phyloP scores from a whole-genome alignment of 805 yeast genomes.

The Suhomyces sp. region DNA sequence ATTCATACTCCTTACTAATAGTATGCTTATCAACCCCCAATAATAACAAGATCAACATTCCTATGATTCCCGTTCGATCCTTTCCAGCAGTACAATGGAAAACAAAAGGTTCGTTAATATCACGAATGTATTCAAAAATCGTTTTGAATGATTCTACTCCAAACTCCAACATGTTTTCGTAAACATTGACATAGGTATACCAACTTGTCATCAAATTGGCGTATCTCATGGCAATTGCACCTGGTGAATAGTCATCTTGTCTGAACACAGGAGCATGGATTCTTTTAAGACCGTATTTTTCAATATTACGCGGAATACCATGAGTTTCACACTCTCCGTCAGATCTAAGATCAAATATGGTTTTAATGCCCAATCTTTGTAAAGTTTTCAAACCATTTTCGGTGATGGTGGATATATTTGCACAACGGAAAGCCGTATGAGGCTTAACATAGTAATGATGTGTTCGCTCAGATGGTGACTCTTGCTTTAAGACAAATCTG shows the following conservation, averaged over 20 bases:
- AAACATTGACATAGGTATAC: constrained; percentile 62
- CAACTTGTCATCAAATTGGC: constrained; percentile 55
- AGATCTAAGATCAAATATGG: constrained; percentile 69
- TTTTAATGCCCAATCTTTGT: constrained; percentile 46
- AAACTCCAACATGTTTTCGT: constrained; percentile 52
- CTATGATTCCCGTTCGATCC: constrained; percentile 77
- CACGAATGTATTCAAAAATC: constrained; percentile 57
- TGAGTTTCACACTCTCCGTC: constrained; percentile 50
- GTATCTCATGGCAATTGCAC: constrained; percentile 56
- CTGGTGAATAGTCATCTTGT: constrained; percentile 60
- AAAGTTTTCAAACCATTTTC: constrained; percentile 45
- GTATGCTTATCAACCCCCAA: constrained; percentile 65
- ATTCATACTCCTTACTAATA: constrained; percentile 72
- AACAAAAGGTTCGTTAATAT: constrained; percentile 49
- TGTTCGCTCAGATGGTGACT: background rate
- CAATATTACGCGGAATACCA: constrained; percentile 40
- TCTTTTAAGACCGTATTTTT: constrained; percentile 46
- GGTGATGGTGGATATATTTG: constrained; percentile 55
- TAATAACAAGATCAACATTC: constrained; percentile 63
- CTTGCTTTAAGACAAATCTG: constrained; percentile 15
- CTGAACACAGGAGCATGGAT: constrained; percentile 58
- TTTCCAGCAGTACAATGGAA: constrained; percentile 87
- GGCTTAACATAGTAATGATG: constrained; percentile 46
- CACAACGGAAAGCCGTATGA: constrained; percentile 61
- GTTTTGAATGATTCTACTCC: constrained; percentile 50